Evolutionary conservation across 1,284 basidiomycete species (phyloP).

Genomic region (Gymnopus androsaceus): DNA sequence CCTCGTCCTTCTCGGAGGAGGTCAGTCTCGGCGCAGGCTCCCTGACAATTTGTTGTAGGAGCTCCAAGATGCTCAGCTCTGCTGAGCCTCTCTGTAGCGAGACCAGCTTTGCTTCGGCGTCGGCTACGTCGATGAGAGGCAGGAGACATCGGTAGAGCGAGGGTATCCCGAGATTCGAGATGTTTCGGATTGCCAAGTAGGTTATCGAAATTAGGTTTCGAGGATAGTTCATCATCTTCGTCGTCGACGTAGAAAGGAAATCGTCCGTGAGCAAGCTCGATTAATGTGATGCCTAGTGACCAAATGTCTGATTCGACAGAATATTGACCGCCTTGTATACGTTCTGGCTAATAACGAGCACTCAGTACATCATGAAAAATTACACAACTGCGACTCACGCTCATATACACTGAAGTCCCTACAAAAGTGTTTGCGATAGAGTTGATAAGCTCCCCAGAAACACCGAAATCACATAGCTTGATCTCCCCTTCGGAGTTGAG

Average conservation of each 20-base stretch:
- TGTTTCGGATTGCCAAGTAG: constrained; percentile 20
- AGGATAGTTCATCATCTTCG: constrained; percentile 44
- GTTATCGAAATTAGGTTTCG: background rate
- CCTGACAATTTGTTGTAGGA: constrained; percentile 89
- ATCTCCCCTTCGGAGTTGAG: constrained; percentile 89
- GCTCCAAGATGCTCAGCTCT: constrained; percentile 87
- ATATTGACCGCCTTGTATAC: constrained; percentile 97
- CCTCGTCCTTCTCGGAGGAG: constrained; percentile 24
- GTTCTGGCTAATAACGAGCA: constrained; percentile 77
- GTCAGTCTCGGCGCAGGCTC: constrained; percentile 76
- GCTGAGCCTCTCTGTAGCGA: constrained; percentile 80
- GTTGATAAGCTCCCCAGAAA: constrained; percentile 97
- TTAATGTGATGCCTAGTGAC: constrained; percentile 93
- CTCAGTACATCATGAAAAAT: background rate
- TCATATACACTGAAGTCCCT: constrained; percentile 99
- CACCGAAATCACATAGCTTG: constrained; percentile 99
- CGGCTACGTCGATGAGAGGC: constrained; percentile 37
- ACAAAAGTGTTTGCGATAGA: constrained; percentile 99
- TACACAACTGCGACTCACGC: constrained; percentile 61
- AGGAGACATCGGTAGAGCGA: constrained; percentile 17
- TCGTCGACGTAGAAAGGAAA: constrained; percentile 83
- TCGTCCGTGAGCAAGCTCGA: constrained; percentile 89
- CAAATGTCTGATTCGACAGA: constrained; percentile 97
- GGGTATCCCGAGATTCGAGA: constrained; percentile 25
- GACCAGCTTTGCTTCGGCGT: constrained; percentile 77